Evolutionary conservation across 805 yeast genomes (phyloP), one percentile per base, ranked within the genome.

Genomic region (Wilhelminamyces savonicus): DNA sequence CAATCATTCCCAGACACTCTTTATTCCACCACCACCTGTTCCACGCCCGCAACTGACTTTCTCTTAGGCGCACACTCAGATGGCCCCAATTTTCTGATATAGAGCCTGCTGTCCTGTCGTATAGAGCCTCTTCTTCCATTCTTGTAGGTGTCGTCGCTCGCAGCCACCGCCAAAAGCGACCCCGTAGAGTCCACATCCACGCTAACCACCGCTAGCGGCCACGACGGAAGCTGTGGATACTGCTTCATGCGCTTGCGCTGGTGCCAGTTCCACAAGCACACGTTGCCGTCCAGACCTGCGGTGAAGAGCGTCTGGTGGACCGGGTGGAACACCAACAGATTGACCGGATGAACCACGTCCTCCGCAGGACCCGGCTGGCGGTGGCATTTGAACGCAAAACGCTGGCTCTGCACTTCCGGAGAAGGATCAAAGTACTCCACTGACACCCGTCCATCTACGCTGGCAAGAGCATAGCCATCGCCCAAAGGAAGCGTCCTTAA

Each of bases 331-430:
- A 56, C 59, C 3, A 74, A 43, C 3, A 69, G 57, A 29, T 74
- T 73, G 6, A 74, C 74, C 1, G 79, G 76, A 28, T 58, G 62
- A 9, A 71, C 79, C 21, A 69, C 52, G 34, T 76, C 83, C 7
- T 60, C 58, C 24, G 64, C 73, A 4, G 57, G 41, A 29, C 65
- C 61, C 26, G 62, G 52, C 16, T 39, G 32, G 19, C 94, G 56
- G 52, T 86, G 96, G 37, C 94, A 80, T 45, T 85, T 76, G 63
- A 86, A 86, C 0, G 95, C 90, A 51, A 78, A 87, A 32, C 75
- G 71, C 33, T 62, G 56, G 2, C 52, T 40, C 34, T 57, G 65
- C 4, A 47, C 46, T 25, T 56, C 56, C 2, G 66, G 62, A 3
- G 66, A 52, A 4, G 74, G 69, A 31, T 76, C 74, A 31, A 78